These are phyloP conservation scores for Panicum miliaceum DNA, from an alignment of 176 grass and related monocot genomes.

Conservation along the genomic window DNA sequence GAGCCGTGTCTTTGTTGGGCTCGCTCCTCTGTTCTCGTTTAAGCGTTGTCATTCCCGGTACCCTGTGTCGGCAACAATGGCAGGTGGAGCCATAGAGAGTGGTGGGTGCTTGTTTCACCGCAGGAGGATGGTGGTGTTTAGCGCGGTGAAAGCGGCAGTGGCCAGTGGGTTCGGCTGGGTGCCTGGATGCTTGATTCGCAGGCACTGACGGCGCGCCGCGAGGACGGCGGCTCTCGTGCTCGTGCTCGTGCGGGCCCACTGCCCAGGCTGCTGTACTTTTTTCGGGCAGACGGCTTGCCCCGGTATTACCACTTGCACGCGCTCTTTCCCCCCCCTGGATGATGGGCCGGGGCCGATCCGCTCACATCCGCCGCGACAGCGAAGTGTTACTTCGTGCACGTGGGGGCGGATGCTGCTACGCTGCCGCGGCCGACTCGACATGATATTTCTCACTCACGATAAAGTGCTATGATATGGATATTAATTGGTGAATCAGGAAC, in stretches of 20 bases:
- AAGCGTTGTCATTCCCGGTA: not conserved
- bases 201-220: not conserved
- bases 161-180: no score
- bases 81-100: not conserved
- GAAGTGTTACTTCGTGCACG: not conserved
- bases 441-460: not conserved
- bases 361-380: not conserved
- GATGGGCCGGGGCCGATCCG: not conserved
- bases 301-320: not conserved
- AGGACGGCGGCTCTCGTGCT: not conserved
- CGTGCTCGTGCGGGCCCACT: not conserved
- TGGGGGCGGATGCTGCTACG: not conserved
- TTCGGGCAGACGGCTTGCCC: not conserved
- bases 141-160: not conserved
- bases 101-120: not conserved
- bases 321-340: not conserved
- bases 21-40: not conserved
- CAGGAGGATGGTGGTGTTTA: not conserved
- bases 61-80: conserved; percentile 27
- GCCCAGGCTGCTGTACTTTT: not conserved
- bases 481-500: not conserved
- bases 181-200: no score
- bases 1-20: conserved; percentile 10
- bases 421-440: not conserved
- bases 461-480: not conserved